phyloP scores from a whole-genome alignment of 306 rosid species.

The Casuarina equisetifolia region DNA sequence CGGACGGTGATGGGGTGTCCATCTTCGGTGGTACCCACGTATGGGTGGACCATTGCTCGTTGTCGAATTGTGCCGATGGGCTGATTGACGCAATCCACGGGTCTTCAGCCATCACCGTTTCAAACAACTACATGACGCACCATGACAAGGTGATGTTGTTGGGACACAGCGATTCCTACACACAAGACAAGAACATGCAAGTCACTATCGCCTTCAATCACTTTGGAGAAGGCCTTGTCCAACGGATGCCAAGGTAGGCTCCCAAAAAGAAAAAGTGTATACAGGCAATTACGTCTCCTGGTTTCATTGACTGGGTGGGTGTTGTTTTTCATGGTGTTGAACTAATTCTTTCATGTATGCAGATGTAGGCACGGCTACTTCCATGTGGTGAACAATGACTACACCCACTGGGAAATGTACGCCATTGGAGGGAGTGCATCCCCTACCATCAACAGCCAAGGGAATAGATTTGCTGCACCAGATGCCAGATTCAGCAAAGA shows the following conservation, averaged over 20 bases:
- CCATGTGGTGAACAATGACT: conserved; percentile 99
- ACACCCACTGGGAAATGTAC: conserved; percentile 99
- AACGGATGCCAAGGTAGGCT: conserved; percentile 85
- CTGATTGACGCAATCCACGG: conserved; percentile 86
- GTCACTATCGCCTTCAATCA: conserved; percentile 94
- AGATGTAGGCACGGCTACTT: conserved; percentile 97
- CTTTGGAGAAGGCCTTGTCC: conserved; percentile 96
- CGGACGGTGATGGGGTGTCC: conserved; percentile 96
- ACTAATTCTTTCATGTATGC: conserved; percentile 14
- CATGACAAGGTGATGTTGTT: conserved; percentile 94
- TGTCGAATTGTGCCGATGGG: conserved; percentile 84
- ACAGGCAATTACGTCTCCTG: too few species aligned
- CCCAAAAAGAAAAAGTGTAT: too few species aligned
- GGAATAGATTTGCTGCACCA: conserved; percentile 90
- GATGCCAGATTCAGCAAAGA: conserved; percentile 80
- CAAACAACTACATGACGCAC: conserved; percentile 96
- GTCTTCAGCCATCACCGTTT: conserved; percentile 78
- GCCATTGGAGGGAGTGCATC: conserved; percentile 96
- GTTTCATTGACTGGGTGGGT: not conserved
- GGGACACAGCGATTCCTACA: conserved; percentile 85
- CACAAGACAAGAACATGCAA: conserved; percentile 90
- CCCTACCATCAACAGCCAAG: conserved; percentile 96
- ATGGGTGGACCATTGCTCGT: conserved; percentile 92
- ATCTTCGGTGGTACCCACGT: conserved; percentile 92
- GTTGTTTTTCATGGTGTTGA: conserved; percentile 8